Evolutionary conservation across 2,329 filamentous ascomycete genomes (phyloP).

Genomic region (Calonectria hawksworthii): DNA sequence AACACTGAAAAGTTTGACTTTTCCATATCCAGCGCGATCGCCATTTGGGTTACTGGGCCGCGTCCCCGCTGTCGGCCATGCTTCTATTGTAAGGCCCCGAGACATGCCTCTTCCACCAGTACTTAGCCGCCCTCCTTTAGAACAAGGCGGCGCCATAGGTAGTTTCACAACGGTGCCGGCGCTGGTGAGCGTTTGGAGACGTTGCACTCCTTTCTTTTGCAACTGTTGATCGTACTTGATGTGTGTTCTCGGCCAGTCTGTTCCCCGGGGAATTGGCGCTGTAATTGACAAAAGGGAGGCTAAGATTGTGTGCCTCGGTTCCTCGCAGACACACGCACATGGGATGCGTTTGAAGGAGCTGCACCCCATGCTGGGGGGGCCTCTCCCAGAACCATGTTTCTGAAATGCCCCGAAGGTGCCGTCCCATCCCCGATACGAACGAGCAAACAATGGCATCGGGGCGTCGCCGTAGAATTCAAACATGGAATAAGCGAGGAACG

Average conservation of each 20-base stretch:
- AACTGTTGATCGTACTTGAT: conserved; percentile 29
- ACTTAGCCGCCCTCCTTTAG: conserved; percentile 33
- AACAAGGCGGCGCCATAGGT: conserved; percentile 28
- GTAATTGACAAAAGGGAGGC: conserved; percentile 19
- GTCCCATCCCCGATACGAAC: neutral
- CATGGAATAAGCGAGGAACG: neutral
- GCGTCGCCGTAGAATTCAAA: neutral
- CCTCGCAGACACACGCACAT: neutral
- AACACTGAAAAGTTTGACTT: conserved; percentile 9
- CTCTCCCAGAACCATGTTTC: neutral
- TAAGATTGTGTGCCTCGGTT: conserved; percentile 30
- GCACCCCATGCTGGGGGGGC: neutral
- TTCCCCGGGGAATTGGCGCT: conserved; percentile 32
- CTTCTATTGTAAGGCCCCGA: conserved; percentile 35
- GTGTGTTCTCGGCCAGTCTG: conserved; percentile 22
- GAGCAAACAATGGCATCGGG: neutral
- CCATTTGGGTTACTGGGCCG: conserved; percentile 28
- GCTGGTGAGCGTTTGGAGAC: conserved; percentile 30
- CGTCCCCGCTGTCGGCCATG: conserved; percentile 32
- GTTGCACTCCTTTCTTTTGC: conserved; percentile 39
- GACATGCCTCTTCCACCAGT: conserved; percentile 5
- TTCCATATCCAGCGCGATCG: conserved; percentile 35
- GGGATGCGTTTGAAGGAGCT: neutral
- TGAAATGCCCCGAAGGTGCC: neutral
- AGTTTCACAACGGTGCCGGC: conserved; percentile 33